These are phyloP conservation scores for Mycena sanguinolenta DNA, from an alignment of 768 basidiomycete genomes.

Conservation along the genomic window DNA sequence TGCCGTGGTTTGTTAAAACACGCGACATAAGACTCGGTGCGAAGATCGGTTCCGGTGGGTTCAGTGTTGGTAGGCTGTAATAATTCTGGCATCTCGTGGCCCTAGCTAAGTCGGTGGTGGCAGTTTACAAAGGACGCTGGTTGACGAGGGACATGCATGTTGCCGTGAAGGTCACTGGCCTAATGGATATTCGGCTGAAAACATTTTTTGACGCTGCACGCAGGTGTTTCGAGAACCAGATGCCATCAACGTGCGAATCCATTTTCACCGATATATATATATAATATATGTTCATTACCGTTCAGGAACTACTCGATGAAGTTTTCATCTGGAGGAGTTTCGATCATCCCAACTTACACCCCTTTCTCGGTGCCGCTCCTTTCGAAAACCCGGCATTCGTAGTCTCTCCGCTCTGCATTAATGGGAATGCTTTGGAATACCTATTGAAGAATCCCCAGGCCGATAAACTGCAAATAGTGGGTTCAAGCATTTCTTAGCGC, in stretches of 20 bases:
- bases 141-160: constrained; percentile 13
- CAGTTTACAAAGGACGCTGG: constrained; percentile 12
- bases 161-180: constrained; percentile 3
- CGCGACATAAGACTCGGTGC: constrained; percentile 8
- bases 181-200: not conserved
- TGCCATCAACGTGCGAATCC: constrained; percentile 1
- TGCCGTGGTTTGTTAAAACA: constrained; percentile 16
- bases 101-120: not conserved
- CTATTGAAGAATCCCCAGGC: not conserved
- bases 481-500: not conserved
- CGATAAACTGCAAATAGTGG: constrained; percentile 10
- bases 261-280: not conserved
- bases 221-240: constrained; percentile 11
- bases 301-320: constrained; percentile 13
- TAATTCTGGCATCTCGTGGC: not conserved
- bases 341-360: constrained; percentile 6
- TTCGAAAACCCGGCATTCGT: constrained; percentile 16
- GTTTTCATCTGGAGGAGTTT: constrained; percentile 16
- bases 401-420: constrained; percentile 8
- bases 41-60: constrained; percentile 10
- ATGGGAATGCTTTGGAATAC: constrained; percentile 9
- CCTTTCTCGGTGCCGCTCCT: constrained; percentile 4
- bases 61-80: constrained; percentile 1
- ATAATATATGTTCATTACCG: not conserved
- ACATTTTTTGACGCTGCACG: not conserved